A percentile compares a stretch with the other conserved stretches of the same genome.
phyloP scores from a whole-genome alignment of 2,329 filamentous ascomycete genomes.

The Claviceps sp. region DNA sequence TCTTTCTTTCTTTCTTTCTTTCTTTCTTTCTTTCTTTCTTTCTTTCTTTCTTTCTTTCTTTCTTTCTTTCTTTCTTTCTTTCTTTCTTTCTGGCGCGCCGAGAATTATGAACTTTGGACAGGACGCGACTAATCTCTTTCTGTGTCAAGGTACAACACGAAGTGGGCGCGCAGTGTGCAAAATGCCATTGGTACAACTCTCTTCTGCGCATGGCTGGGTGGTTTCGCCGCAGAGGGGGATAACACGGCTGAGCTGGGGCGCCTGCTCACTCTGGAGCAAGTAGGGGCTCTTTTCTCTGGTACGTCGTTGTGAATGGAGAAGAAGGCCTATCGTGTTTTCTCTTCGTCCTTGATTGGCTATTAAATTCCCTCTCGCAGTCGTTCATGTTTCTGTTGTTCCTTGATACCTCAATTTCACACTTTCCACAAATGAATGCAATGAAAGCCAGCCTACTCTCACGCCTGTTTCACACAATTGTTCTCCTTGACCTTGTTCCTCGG shows the following conservation, averaged over 20 bases:
- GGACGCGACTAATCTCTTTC: not conserved
- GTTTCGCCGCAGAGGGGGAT: slow-evolving; percentile 32
- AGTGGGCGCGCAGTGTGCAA: slow-evolving; percentile 78
- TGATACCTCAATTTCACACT: not conserved
- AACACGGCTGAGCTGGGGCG: slow-evolving; percentile 42
- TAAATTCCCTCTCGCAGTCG: not conserved
- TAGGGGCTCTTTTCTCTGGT: slow-evolving; percentile 67
- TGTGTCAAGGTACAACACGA: slow-evolving; percentile 54
- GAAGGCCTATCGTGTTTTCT: no score
- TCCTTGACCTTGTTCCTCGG: no score
- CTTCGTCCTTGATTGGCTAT: not conserved
- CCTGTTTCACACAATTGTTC: no score
- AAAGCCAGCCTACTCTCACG: no score
- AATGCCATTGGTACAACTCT: slow-evolving; percentile 52
- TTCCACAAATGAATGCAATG: no score
- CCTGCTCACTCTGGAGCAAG: slow-evolving; percentile 77
- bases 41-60: no score
- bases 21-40: no score
- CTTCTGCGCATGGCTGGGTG: slow-evolving; percentile 64
- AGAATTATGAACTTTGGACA: not conserved
- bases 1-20: no score
- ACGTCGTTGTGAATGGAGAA: slow-evolving; percentile 10
- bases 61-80: not conserved
- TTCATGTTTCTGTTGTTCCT: not conserved
- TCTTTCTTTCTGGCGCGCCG: not conserved